These are phyloP conservation scores for Nothopassalora personata DNA, from an alignment of 2,329 filamentous ascomycete species.

Conservation along the genomic window DNA sequence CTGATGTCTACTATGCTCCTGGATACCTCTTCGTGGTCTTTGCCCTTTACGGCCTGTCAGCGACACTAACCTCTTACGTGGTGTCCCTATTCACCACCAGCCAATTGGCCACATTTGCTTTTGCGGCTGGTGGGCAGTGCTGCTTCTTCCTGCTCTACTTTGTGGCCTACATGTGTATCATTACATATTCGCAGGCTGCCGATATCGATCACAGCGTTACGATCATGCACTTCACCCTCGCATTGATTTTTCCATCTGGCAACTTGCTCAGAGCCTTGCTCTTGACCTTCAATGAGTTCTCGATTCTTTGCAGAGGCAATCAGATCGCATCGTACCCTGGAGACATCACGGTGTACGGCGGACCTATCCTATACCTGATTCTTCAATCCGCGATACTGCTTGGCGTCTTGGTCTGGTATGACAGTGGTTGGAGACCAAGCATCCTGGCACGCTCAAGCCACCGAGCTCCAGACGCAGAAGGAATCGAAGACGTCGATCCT, in stretches of 20 bases:
- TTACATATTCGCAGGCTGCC: slow-evolving; percentile 68
- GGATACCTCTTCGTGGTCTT: slow-evolving; percentile 79
- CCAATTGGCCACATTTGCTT: slow-evolving; percentile 78
- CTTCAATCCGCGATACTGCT: slow-evolving; percentile 69
- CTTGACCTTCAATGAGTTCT: slow-evolving; percentile 76
- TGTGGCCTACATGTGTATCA: slow-evolving; percentile 37
- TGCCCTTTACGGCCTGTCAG: slow-evolving; percentile 72
- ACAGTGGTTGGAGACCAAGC: slow-evolving; percentile 61
- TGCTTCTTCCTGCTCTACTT: slow-evolving; percentile 46
- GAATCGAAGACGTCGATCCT: slow-evolving; percentile 40
- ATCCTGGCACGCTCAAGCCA: slow-evolving; percentile 49
- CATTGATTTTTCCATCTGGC: slow-evolving; percentile 68
- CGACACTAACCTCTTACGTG: slow-evolving; percentile 71
- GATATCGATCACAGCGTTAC: slow-evolving; percentile 62
- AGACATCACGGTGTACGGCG: slow-evolving; percentile 69
- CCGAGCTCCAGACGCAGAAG: slow-evolving; percentile 40
- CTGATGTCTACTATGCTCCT: slow-evolving; percentile 67
- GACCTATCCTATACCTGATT: slow-evolving; percentile 76
- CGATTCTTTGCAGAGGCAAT: slow-evolving; percentile 63
- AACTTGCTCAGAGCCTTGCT: slow-evolving; percentile 71
- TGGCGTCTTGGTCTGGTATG: slow-evolving; percentile 68
- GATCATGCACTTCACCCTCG: slow-evolving; percentile 69
- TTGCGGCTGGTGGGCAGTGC: slow-evolving; percentile 71
- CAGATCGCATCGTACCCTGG: slow-evolving; percentile 63
- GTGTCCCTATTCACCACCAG: slow-evolving; percentile 74